Evolutionary conservation across 1,284 basidiomycete genomes (phyloP), one percentile per base, ranked within the genome.

Genomic region (Ceratobasidium sp.): DNA sequence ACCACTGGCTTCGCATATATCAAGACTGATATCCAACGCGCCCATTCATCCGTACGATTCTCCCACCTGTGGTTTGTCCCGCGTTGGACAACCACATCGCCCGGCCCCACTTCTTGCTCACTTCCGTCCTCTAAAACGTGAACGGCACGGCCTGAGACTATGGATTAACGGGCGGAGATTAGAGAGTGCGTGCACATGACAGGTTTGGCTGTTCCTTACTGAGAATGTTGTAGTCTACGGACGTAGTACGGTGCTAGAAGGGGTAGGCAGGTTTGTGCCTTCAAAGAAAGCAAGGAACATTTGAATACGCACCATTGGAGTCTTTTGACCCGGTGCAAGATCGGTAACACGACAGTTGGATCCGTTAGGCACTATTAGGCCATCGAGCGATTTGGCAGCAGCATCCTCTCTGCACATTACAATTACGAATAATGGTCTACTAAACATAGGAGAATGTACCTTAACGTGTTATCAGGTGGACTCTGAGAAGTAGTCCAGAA

Each of bases 61-160:
- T 84, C 87, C 91, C 90, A 92, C 12, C 87, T 88, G 79, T 91
- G 91, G 81, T 90, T 85, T 0, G 88, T 89, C 7, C 90, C 91
- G 79, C 87, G 88, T 83, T 90, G 89, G 48, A 91, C 83, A 52
- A 91, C 87, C 1, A 86, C 85, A 82, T 91, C 90, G 33, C 90
- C 90, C 26, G 90, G 87, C 78, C 87, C 88, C 54, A 91, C 81
- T 73, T 87, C 84, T n/a, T 84, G 88, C 82, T 91, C 89, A 20
- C 83, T 84, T 4, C 90, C 90, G 81, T 91, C 90, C 74, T 91
- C 90, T 80, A 88, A 87, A 38, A 89, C 85, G 28, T 90, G 83
- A 42, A 90, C 82, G 13, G 91, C 81, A 83, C 90, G 88, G 17
- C 90, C 91, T 42, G 85, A 83, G 61, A 91, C 90, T 91, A 78